These are phyloP conservation scores for Dalechampia spathulata DNA, from an alignment of 441 rosid genomes.

Conservation along the genomic window DNA sequence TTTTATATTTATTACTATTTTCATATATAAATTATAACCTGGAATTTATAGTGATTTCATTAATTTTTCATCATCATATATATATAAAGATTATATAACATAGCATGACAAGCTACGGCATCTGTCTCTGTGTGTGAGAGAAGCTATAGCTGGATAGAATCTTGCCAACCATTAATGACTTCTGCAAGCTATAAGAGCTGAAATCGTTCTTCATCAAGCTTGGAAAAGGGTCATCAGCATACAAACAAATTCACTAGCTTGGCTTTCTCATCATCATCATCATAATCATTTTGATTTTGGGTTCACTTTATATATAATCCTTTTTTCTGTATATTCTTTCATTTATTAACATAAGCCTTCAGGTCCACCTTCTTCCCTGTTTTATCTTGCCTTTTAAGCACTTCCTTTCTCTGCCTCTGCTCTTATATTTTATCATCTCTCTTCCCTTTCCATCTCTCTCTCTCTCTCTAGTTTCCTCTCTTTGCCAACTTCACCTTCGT, in stretches of 20 bases:
- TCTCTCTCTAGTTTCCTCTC: neutral
- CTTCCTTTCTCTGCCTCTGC: constrained; percentile 28
- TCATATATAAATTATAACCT: no score
- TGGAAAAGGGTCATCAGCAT: constrained; percentile 10
- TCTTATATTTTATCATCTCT: constrained; percentile 15
- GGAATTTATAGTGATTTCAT: no score
- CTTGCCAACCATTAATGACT: neutral
- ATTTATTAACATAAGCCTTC: constrained; percentile 5
- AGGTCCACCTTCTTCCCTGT: constrained; percentile 24
- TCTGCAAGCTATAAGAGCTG: constrained; percentile 3
- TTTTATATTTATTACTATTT: neutral
- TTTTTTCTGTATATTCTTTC: constrained; percentile 8
- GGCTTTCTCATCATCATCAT: constrained; percentile 8
- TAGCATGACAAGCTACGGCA: no score
- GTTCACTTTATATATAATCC: neutral
- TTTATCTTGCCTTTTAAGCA: constrained; percentile 81
- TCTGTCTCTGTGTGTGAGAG: no score
- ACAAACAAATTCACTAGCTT: constrained; percentile 13
- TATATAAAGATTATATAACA: no score
- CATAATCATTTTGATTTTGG: constrained; percentile 2
- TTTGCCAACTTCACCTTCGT: constrained; percentile 6
- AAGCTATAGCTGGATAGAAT: no score
- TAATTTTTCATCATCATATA: no score
- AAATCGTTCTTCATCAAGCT: constrained; percentile 16
- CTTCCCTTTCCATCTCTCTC: constrained; percentile 15